These are phyloP conservation scores for Scheffersomyces coipomensis DNA, from an alignment of 805 yeast genomes.

Conservation along the genomic window DNA sequence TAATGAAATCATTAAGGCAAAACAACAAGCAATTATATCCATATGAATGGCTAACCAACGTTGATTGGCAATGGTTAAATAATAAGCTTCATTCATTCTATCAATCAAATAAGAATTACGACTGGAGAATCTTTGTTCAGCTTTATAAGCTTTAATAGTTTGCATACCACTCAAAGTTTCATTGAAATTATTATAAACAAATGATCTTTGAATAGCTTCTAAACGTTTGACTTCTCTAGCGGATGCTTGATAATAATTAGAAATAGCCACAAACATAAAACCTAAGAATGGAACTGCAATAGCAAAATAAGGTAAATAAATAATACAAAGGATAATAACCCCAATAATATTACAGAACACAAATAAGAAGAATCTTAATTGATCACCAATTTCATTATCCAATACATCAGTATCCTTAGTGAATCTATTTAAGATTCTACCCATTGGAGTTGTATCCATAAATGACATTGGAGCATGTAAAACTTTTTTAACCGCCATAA, in stretches of 20 bases:
- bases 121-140: slow-evolving; percentile 22
- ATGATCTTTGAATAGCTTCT: slow-evolving; percentile 39
- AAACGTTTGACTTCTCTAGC: slow-evolving; percentile 38
- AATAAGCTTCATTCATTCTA: slow-evolving; percentile 37
- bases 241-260: slow-evolving; percentile 36
- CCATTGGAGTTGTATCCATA: slow-evolving; percentile 85
- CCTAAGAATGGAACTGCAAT: slow-evolving; percentile 33
- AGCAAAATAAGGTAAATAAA: slow-evolving; percentile 41
- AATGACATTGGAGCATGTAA: slow-evolving; percentile 80
- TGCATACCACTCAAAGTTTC: slow-evolving; percentile 36
- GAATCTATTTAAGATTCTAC: slow-evolving; percentile 80
- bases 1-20: slow-evolving; percentile 28
- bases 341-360: slow-evolving; percentile 58
- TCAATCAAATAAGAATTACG: slow-evolving; percentile 26
- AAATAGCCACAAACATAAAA: slow-evolving; percentile 21
- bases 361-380: slow-evolving; percentile 58
- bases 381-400: slow-evolving; percentile 77
- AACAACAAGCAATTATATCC: slow-evolving; percentile 28
- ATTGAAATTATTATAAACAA: slow-evolving; percentile 39
- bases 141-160: slow-evolving; percentile 34
- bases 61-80: slow-evolving; percentile 33
- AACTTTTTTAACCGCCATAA: slow-evolving; percentile 56
- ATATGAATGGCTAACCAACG: slow-evolving; percentile 35
- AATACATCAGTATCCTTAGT: slow-evolving; percentile 84
- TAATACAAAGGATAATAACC: slow-evolving; percentile 37